Base-by-base conservation (phyloP, 768 basidiomycete species). In the Naematelia encephala region DNA sequence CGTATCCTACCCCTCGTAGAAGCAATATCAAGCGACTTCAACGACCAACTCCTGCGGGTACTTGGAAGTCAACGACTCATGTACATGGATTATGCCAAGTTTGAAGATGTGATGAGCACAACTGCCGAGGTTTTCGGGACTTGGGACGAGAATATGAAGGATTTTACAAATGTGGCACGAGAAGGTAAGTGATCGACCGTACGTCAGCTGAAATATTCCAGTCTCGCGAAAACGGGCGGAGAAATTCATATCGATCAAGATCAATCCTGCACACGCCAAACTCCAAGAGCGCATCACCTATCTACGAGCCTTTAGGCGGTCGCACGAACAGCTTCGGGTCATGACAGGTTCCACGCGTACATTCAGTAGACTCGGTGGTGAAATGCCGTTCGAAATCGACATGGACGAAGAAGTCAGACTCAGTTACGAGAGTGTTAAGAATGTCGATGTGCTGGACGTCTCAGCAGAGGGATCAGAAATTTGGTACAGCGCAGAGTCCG, bases 381-480 rank as follows among this genome's bases (percentile, higher is more conserved):
- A 90, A 60, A 65, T 62, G 27, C 67, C 78, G 5, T 72, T 75
- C 23, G 91, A 90, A 2, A 87, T 97, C 83, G 91, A 97, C 71
- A 96, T 97, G 93, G 92, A 93, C 73, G 91, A 91, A 69, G 94
- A 97, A 76, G 92, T 97, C 44, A 87, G 90, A 75, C 87, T 91
- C 75, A 91, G 91, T 12, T 99, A 97, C 76, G 94, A 99, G 73
- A 86, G 88, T n/a, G 84, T 99, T 70, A 98, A 96, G 82, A 85
- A 90, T 67, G 91, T 96, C 60, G 92, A 98, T 70, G 91, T 96
- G 2, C 80, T 99, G 55, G 96, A 99, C 75, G 91, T 97, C 4
- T 90, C 91, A 42, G 82, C 69, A 91, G 93, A 94, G 81, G 94
- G 96, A 2, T 92, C 90, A 14, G 91, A 97, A 77, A 94, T 97